Base-by-base conservation (phyloP, 805 yeast species). In the Cyberlindnera saturnus region DNA sequence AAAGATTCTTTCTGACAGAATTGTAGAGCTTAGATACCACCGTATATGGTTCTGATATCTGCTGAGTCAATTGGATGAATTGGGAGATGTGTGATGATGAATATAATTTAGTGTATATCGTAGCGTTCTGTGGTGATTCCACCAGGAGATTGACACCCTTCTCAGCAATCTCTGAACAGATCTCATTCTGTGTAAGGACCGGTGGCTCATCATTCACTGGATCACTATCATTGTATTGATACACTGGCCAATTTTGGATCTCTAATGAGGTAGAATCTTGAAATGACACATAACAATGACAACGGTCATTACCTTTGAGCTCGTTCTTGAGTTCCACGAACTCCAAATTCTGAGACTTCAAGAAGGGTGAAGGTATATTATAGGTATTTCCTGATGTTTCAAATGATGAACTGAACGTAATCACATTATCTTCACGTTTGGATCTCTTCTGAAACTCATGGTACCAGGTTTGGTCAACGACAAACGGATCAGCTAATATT, bases 401-500 rank as follows among this genome's bases (percentile, higher is more conserved):
- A 36, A 56, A 53, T 3, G 40, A 35, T 4, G 49, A 44, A 7
- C 60, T 54, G 43, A 47, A 62, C 36, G 43, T 53, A 19, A 63
- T 39, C 6, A 56, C 30, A 16, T 38, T 38, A 34, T 47, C 39
- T 13, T 34, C 32, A 0, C 18, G 15, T 2, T 17, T 3, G 4
- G 48, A 23, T 46, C 52, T 37, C 14, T 40, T 31, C 14, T 40
- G 29, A 30, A 51, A 38, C 31, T 43, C 47, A 3, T 51, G 40
- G 34, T 53, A 54, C 69, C 69, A 64, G 10, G 55, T 26, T 38
- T 60, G 64, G 30, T 63, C 59, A 1, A 57, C 34, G 1, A 60
- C 56, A 38, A 62, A 63, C 9, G 65, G 66, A 43, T 64, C 66
- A 2, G 63, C 53, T 31, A 64, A 37, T 3, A 64, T 31, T 6